Evolutionary conservation across 768 basidiomycete species (phyloP).

Genomic region (Lactarius evosmus): DNA sequence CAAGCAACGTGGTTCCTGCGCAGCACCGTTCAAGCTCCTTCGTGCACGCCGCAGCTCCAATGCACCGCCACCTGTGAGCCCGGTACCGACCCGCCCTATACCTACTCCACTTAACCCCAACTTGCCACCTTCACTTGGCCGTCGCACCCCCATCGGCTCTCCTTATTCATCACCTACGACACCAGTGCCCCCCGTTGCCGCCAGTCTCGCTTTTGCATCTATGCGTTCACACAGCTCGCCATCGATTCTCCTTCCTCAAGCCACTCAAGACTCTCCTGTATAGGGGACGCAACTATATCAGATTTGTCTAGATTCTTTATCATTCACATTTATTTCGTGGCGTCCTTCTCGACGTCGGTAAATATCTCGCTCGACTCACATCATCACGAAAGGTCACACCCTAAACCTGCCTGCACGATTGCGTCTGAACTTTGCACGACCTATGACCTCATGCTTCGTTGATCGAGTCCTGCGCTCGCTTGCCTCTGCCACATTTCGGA

Average conservation of each 20-base stretch:
- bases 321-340: constrained; percentile 24
- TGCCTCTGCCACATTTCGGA: background rate
- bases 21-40: constrained; percentile 20
- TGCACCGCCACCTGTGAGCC: constrained; percentile 19
- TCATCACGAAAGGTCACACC: constrained; percentile 20
- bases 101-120: constrained; percentile 20
- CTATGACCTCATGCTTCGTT: constrained; percentile 15
- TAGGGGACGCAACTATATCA: background rate
- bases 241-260: constrained; percentile 16
- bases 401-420: constrained; percentile 17
- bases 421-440: constrained; percentile 20
- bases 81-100: constrained; percentile 19
- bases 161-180: constrained; percentile 29
- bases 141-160: constrained; percentile 25
- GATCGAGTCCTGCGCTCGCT: constrained; percentile 5
- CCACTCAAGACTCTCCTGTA: constrained; percentile 14
- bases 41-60: constrained; percentile 26
- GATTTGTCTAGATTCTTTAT: constrained; percentile 16
- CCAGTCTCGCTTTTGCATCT: constrained; percentile 11
- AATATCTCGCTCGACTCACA: constrained; percentile 8
- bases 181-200: constrained; percentile 16
- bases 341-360: background rate
- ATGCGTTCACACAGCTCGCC: constrained; percentile 29
- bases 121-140: constrained; percentile 20
- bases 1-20: constrained; percentile 20